Evolutionary conservation across 352 stramenopile genomes (phyloP).

Genomic region (Pythium brassicae): DNA sequence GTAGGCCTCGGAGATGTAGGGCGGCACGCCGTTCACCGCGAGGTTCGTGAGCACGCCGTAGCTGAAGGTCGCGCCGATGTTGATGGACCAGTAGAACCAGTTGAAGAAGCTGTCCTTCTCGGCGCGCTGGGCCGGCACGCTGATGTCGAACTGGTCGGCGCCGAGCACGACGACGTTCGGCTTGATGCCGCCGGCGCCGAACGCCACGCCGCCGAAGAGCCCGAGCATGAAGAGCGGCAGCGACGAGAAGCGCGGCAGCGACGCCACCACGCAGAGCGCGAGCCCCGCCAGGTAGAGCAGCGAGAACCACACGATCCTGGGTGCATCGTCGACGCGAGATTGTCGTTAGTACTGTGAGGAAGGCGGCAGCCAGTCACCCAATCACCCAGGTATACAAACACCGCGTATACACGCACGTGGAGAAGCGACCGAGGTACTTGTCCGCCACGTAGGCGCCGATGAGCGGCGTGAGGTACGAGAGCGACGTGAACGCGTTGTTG

Average conservation of each 20-base stretch:
- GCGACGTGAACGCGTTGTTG: slow-evolving; percentile 81
- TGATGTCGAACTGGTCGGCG: slow-evolving; percentile 79
- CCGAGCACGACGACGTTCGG: slow-evolving; percentile 73
- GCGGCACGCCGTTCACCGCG: slow-evolving; percentile 84
- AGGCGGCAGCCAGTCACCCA: not conserved
- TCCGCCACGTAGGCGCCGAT: slow-evolving; percentile 81
- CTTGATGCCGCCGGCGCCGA: slow-evolving; percentile 73
- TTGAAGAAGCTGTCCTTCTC: slow-evolving; percentile 92
- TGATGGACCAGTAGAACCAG: slow-evolving; percentile 94
- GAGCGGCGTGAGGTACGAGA: slow-evolving; percentile 82
- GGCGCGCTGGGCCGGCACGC: slow-evolving; percentile 51
- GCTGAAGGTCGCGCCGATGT: slow-evolving; percentile 88
- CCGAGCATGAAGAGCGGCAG: slow-evolving; percentile 73
- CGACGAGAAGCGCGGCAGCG: slow-evolving; percentile 50
- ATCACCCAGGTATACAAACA: no score
- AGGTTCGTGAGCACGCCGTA: slow-evolving; percentile 89
- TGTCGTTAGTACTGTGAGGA: no score
- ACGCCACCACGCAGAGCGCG: slow-evolving; percentile 63
- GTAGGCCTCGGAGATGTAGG: slow-evolving; percentile 74
- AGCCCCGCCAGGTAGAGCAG: slow-evolving; percentile 67
- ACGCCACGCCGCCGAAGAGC: slow-evolving; percentile 74
- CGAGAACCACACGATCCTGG: slow-evolving; percentile 75
- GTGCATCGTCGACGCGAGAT: no score
- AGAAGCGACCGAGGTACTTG: slow-evolving; percentile 72
- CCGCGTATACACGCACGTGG: slow-evolving; percentile 64